A percentile compares a stretch with the other conserved stretches of the same genome.
phyloP scores from a whole-genome alignment of 768 basidiomycete species.

The Omphalotus guepiniiformis region DNA sequence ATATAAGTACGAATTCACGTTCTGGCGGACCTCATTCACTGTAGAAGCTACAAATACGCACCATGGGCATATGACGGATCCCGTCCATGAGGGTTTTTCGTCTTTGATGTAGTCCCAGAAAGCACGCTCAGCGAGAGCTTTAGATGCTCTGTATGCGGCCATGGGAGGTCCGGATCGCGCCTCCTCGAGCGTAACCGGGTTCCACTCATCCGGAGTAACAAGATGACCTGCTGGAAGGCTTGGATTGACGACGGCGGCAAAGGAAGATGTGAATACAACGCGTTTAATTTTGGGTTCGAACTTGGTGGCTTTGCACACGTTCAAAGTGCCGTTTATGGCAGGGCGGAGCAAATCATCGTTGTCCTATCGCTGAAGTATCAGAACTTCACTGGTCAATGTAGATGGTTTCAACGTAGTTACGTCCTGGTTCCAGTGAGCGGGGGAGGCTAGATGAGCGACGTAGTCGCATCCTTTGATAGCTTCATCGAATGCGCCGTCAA shows the following conservation, averaged over 20 bases:
- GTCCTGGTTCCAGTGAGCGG: conserved; percentile 19
- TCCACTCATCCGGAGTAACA: conserved; percentile 17
- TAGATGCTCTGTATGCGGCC: conserved; percentile 15
- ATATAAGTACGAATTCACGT: not conserved
- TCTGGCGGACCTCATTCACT: not conserved
- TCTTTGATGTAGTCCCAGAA: conserved; percentile 17
- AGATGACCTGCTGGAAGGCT: conserved; percentile 1
- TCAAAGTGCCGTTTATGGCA: conserved; percentile 18
- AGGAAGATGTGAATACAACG: conserved; percentile 36
- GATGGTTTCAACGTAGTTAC: not conserved
- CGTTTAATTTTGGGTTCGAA: conserved; percentile 37
- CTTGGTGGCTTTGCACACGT: conserved; percentile 33
- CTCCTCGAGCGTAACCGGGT: conserved; percentile 17
- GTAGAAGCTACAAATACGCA: not conserved
- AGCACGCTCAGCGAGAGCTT: conserved; percentile 18
- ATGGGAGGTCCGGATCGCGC: conserved; percentile 4
- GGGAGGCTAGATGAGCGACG: conserved; percentile 29
- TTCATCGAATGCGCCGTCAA: conserved; percentile 36
- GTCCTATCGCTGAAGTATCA: conserved; percentile 2
- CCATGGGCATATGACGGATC: conserved; percentile 8
- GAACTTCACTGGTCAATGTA: not conserved
- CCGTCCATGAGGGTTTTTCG: conserved; percentile 9
- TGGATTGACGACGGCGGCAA: conserved; percentile 24
- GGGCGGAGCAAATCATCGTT: conserved; percentile 8
- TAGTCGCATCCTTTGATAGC: conserved; percentile 43